Conservation (phyloP, 1,284 basidiomycete genomes). For the Farysia itapuensis region DNA sequence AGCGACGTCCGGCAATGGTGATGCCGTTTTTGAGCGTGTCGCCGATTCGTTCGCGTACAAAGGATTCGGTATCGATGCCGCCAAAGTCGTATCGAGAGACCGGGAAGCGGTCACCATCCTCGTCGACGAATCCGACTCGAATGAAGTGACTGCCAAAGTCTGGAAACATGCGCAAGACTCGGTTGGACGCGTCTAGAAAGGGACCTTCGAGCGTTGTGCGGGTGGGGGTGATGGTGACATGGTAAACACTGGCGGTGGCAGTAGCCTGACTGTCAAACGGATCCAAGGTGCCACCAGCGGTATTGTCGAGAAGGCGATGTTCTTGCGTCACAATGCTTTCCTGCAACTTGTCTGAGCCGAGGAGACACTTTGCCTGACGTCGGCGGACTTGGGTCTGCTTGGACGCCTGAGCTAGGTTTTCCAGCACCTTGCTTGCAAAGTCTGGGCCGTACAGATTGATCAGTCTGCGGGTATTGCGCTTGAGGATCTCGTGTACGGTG, state of each 20-base stretch:
- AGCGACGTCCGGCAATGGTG: constrained; percentile 13
- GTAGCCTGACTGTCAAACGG: not conserved
- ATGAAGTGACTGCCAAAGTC: constrained; percentile 20
- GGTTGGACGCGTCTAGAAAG: constrained; percentile 21
- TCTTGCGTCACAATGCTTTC: not conserved
- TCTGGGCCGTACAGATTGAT: constrained; percentile 5
- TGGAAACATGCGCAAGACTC: constrained; percentile 18
- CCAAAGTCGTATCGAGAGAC: constrained; percentile 15
- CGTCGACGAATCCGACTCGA: constrained; percentile 19
- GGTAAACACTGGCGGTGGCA: constrained; percentile 17
- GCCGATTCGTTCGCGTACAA: constrained; percentile 19
- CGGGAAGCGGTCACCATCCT: constrained; percentile 26
- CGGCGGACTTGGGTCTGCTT: constrained; percentile 12
- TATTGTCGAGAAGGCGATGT: not conserved
- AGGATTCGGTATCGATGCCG: constrained; percentile 21
- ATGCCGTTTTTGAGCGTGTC: constrained; percentile 17
- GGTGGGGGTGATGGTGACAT: constrained; percentile 21
- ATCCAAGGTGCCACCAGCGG: not conserved
- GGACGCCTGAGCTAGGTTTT: constrained; percentile 5
- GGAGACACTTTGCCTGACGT: constrained; percentile 8
- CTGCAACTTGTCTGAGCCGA: constrained; percentile 4
- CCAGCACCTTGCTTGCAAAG: constrained; percentile 10
- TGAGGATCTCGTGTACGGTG: constrained; percentile 10
- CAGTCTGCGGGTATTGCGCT: constrained; percentile 3
- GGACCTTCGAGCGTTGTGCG: constrained; percentile 13